Conservation (phyloP, 2,329 filamentous ascomycete genomes). For the Aspergillus cejpii region DNA sequence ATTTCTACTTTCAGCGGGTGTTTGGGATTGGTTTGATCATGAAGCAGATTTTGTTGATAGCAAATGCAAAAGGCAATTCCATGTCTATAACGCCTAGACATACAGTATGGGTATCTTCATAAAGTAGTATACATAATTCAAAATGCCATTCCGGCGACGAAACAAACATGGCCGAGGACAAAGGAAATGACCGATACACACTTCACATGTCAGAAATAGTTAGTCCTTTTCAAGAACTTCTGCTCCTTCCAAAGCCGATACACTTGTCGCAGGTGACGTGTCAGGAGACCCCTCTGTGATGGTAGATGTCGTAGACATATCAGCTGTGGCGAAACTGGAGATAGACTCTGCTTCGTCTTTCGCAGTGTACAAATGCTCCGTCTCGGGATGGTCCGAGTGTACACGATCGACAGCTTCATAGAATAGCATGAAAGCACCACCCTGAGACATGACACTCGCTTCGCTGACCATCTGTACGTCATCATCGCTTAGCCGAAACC, state of each 20-base stretch:
- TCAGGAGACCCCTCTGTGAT: not conserved
- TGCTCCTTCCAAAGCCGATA: not conserved
- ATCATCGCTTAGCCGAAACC: constrained; percentile 91
- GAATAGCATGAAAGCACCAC: constrained; percentile 93
- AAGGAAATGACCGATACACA: too few relatives aligned
- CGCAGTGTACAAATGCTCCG: constrained; percentile 1
- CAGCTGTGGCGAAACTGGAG: not conserved
- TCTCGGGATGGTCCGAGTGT: not conserved
- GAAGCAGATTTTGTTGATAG: too few relatives aligned
- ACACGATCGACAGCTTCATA: constrained; percentile 65
- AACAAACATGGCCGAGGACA: too few relatives aligned
- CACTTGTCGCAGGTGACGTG: not conserved
- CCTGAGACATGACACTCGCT: constrained; percentile 64
- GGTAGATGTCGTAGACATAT: not conserved
- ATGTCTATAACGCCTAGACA: not conserved
- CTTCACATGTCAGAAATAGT: not conserved
- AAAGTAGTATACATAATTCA: too few relatives aligned
- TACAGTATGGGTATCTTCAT: too few relatives aligned
- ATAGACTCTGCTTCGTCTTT: constrained; percentile 14
- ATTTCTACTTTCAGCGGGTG: constrained; percentile 7
- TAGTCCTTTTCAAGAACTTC: not conserved
- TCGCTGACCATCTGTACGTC: constrained; percentile 70
- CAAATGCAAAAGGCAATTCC: too few relatives aligned
- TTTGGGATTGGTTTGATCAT: constrained; percentile 1
- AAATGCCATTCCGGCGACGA: too few relatives aligned